Evolutionary conservation across 495 filamentous ascomycete species (phyloP), one percentile per base, ranked within the genome.

Genomic region (Pseudotulostoma volvatum): DNA sequence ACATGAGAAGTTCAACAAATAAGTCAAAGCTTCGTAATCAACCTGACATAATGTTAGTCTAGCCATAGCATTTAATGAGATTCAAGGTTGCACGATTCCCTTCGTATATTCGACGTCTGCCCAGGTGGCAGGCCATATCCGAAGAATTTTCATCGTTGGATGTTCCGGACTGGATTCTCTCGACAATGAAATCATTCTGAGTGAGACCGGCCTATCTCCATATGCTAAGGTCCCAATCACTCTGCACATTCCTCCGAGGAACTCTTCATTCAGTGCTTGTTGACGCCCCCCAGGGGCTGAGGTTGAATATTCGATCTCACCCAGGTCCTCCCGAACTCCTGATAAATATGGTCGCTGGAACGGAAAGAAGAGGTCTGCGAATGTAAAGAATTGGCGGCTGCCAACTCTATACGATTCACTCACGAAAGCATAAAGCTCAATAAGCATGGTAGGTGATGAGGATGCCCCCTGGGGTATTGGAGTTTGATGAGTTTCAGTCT

Each of bases 21-120:
- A n/a, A n/a, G n/a, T n/a, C n/a, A n/a, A n/a, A n/a, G n/a, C n/a
- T n/a, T n/a, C n/a, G n/a, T n/a, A n/a, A n/a, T n/a, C n/a, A n/a
- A n/a, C n/a, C n/a, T n/a, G n/a, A n/a, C n/a, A n/a, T n/a, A n/a
- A 56, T 9, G 37, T 11, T 4, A 18, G 20, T 23, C 33, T 28
- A 13, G 17, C 8, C 14, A 21, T 23, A 19, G 25, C 15, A 18
- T 19, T 37, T 1, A 13, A 15, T 3, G 28, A 33, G 1, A 14
- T 2, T n/a, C 32, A 28, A 28, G 23, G 23, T 28, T 28, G 23
- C 5, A 28, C 23, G 11, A 28, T 28, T 11, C 23, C 23, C 11
- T 28, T 28, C 11, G 11, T 11, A 28, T 28, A 28, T 28, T 28
- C 23, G 5, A 28, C 23, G 11, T 28, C 23, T 28, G 5, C 5